phyloP scores from a whole-genome alignment of 768 basidiomycete genomes.

The Rhodotorula babjevae region DNA sequence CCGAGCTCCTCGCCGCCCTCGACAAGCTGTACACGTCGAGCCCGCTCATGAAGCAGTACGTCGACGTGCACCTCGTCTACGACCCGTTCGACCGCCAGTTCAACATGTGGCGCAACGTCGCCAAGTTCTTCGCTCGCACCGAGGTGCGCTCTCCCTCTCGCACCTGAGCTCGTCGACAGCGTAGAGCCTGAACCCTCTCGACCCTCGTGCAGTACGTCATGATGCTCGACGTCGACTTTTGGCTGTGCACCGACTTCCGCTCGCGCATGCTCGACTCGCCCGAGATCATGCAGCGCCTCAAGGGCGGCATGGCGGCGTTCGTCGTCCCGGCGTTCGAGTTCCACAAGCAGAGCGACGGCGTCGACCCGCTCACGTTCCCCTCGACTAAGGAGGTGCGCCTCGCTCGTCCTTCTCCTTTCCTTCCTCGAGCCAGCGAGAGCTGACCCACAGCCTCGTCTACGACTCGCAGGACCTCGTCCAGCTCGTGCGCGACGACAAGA shows the following conservation, averaged over 20 bases:
- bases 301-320: constrained; percentile 60
- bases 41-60: constrained; percentile 61
- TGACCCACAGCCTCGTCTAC: background rate
- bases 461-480: constrained; percentile 52
- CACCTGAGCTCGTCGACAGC: background rate
- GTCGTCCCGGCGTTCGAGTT: constrained; percentile 86
- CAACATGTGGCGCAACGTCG: constrained; percentile 84
- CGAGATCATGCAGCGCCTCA: constrained; percentile 53
- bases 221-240: constrained; percentile 89
- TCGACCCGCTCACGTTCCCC: constrained; percentile 60
- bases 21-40: constrained; percentile 65
- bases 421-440: too few species aligned
- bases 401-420: constrained; percentile 19
- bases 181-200: background rate
- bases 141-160: constrained; percentile 45
- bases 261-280: constrained; percentile 53
- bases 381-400: constrained; percentile 61
- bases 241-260: constrained; percentile 74
- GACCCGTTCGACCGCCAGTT: constrained; percentile 72
- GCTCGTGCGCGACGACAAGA: constrained; percentile 56
- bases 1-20: constrained; percentile 59
- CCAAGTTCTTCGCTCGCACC: constrained; percentile 75
- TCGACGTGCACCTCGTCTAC: constrained; percentile 81
- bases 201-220: constrained; percentile 57
- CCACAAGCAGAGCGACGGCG: constrained; percentile 60